These are phyloP conservation scores for Chaetomium tenue DNA, from an alignment of 495 filamentous ascomycete species.

Conservation along the genomic window DNA sequence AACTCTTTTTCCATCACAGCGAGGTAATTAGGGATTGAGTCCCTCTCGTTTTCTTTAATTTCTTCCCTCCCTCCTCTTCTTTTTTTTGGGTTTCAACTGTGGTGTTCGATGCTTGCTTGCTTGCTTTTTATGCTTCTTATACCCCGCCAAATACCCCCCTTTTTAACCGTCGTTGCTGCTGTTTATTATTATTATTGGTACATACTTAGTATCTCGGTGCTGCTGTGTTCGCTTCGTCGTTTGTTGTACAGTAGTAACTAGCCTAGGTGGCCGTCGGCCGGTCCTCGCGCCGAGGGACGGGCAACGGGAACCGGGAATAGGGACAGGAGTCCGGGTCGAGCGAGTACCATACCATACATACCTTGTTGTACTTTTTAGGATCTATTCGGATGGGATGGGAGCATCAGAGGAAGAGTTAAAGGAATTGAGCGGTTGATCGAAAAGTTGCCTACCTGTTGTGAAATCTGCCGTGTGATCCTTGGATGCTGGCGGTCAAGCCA, in stretches of 20 bases:
- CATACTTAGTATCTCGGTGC: neutral
- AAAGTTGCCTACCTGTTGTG: no score
- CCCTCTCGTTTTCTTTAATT: neutral
- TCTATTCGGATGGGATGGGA: no score
- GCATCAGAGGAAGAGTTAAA: no score
- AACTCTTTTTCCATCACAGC: no score
- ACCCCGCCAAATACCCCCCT: slow-evolving; percentile 8
- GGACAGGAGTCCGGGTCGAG: neutral
- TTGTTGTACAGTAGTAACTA: neutral
- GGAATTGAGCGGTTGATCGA: no score
- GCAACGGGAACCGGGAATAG: no score
- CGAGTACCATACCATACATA: no score
- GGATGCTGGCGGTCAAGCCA: no score
- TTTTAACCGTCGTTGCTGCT: slow-evolving; percentile 1
- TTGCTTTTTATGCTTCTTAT: neutral
- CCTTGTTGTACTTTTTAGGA: no score
- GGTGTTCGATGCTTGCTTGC: neutral
- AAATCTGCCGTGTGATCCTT: no score
- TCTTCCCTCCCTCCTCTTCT: neutral
- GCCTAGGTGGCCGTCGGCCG: neutral
- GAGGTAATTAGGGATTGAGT: slow-evolving; percentile 6
- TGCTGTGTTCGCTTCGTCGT: neutral
- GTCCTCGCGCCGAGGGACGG: neutral
- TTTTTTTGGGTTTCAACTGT: neutral
- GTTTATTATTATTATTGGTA: neutral